Evolutionary conservation across 2,329 filamentous ascomycete genomes (phyloP).

Genomic region (Malbranchea zuffiana): DNA sequence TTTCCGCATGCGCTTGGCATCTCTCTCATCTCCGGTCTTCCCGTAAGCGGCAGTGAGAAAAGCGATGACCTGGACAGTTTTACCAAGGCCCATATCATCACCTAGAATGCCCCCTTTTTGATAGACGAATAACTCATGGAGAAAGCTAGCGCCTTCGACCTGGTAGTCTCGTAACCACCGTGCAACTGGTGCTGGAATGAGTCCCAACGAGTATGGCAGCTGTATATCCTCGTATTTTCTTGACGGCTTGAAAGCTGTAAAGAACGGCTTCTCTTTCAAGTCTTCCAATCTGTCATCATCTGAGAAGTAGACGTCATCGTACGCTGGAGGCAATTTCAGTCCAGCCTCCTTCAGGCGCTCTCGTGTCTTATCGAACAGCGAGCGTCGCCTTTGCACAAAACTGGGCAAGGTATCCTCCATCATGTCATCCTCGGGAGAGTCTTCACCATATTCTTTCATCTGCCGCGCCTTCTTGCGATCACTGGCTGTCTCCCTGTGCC

Average conservation of each 20-base stretch:
- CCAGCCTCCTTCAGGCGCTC: constrained; percentile 54
- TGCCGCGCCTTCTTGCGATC: constrained; percentile 22
- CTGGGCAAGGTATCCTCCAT: constrained; percentile 55
- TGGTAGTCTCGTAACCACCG: constrained; percentile 91
- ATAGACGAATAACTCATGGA: constrained; percentile 81
- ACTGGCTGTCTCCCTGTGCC: constrained; percentile 20
- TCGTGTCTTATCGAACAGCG: constrained; percentile 54
- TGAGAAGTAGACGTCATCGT: constrained; percentile 63
- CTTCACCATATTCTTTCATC: constrained; percentile 33
- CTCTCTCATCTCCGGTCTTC: constrained; percentile 81
- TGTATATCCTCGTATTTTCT: constrained; percentile 63
- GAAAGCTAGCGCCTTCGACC: constrained; percentile 68
- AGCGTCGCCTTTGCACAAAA: constrained; percentile 59
- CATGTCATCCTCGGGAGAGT: constrained; percentile 44
- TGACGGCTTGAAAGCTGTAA: constrained; percentile 52
- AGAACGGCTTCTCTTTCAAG: constrained; percentile 58
- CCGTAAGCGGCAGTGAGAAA: constrained; percentile 88
- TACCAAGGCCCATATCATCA: constrained; percentile 95
- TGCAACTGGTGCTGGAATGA: constrained; percentile 80
- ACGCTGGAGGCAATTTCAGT: constrained; percentile 66
- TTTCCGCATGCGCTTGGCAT: constrained; percentile 78
- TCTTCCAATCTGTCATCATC: constrained; percentile 54
- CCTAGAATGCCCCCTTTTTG: constrained; percentile 85
- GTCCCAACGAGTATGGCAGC: constrained; percentile 61
- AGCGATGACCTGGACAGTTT: constrained; percentile 90